A percentile compares a stretch with the other conserved stretches of the same genome.
These are phyloP conservation scores for Pseudozyma sp. DNA, from an alignment of 1,284 basidiomycete species.

Conservation along the genomic window DNA sequence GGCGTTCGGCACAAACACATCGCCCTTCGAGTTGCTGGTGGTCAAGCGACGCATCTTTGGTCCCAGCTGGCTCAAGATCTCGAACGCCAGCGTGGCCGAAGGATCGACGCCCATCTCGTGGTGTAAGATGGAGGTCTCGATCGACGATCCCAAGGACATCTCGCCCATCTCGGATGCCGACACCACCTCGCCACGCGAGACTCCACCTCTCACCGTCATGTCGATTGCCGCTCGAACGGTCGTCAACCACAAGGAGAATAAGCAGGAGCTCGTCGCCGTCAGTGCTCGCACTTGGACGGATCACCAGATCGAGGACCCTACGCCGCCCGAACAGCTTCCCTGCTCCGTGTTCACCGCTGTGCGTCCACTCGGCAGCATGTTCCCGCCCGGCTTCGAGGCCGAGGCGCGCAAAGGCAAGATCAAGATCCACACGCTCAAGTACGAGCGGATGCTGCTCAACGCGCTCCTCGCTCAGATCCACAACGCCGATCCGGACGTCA, in stretches of 20 bases:
- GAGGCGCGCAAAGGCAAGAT: constrained; percentile 72
- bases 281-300: constrained; percentile 87
- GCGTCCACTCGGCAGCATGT: constrained; percentile 85
- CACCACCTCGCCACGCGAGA: constrained; percentile 79
- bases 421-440: constrained; percentile 77
- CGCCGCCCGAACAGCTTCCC: constrained; percentile 74
- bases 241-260: constrained; percentile 93
- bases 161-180: constrained; percentile 84
- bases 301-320: constrained; percentile 63
- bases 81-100: constrained; percentile 76
- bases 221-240: constrained; percentile 89
- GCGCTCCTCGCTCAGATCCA: constrained; percentile 84
- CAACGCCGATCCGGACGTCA: constrained; percentile 91
- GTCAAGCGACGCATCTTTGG: constrained; percentile 98
- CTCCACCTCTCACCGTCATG: constrained; percentile 90
- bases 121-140: constrained; percentile 84
- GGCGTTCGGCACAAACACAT: constrained; percentile 92
- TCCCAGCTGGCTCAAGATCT: constrained; percentile 93
- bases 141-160: constrained; percentile 87
- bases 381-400: constrained; percentile 84
- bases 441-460: constrained; percentile 86
- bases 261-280: constrained; percentile 88
- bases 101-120: constrained; percentile 59
- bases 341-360: constrained; percentile 88
- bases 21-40: constrained; percentile 92